A percentile compares a stretch with the other conserved stretches of the same genome.
These are phyloP conservation scores for Sclerospora graminicola DNA, from an alignment of 352 stramenopile species.

Conservation along the genomic window DNA sequence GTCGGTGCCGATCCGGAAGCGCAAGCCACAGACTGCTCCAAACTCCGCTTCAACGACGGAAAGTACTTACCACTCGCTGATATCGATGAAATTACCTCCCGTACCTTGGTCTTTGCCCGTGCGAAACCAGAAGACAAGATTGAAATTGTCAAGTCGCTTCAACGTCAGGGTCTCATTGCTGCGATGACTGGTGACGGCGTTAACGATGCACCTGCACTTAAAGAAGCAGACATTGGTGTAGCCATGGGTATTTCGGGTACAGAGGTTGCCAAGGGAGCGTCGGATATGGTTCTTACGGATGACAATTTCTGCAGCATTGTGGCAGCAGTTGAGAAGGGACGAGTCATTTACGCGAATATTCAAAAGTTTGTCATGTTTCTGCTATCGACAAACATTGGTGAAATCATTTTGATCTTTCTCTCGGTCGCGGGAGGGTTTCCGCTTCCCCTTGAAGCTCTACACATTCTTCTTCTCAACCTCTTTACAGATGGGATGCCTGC, in stretches of 20 bases:
- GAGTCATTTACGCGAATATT: constrained; percentile 97
- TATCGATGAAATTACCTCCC: constrained; percentile 82
- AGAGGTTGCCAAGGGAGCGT: constrained; percentile 96
- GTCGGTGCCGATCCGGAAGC: constrained; percentile 40
- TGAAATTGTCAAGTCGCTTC: constrained; percentile 91
- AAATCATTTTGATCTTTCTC: constrained; percentile 82
- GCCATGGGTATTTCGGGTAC: constrained; percentile 97
- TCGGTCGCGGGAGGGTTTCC: constrained; percentile 49
- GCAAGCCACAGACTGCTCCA: constrained; percentile 68
- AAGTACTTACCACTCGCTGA: constrained; percentile 60
- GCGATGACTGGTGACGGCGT: constrained; percentile 97
- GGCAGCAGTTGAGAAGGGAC: constrained; percentile 90
- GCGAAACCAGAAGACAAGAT: constrained; percentile 95
- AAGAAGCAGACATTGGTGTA: constrained; percentile 93
- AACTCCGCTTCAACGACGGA: constrained; percentile 35
- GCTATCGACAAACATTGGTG: constrained; percentile 95
- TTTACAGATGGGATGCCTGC: constrained; percentile 92
- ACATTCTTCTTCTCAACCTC: constrained; percentile 99
- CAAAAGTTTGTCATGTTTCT: constrained; percentile 98
- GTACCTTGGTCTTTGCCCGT: constrained; percentile 89
- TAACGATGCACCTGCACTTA: constrained; percentile 96
- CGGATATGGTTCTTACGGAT: constrained; percentile 97
- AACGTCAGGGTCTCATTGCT: constrained; percentile 83
- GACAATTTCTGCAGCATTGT: constrained; percentile 99
- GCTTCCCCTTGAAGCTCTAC: constrained; percentile 90